Evolutionary conservation across 768 basidiomycete genomes (phyloP), one percentile per base, ranked within the genome.

Genomic region (Panaeolus papilionaceus): DNA sequence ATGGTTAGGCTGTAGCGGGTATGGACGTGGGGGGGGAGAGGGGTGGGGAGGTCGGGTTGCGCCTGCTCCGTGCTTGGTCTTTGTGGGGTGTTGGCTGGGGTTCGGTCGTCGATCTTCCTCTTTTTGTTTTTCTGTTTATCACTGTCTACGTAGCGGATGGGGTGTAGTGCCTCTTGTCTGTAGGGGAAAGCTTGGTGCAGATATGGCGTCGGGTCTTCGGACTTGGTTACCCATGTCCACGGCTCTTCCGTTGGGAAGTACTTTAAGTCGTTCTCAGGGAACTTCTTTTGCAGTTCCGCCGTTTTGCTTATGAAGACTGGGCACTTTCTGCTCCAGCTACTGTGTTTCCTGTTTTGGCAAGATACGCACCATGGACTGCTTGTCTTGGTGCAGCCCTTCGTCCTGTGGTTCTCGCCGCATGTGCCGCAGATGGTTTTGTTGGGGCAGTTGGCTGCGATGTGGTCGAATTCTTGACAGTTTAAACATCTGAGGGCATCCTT

Each of bases 191-290:
- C n/a, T n/a, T 6, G 40, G 10, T 11, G 39, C 3, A 14, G 2
- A 11, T 26, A 3, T 2, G 3, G 12, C 2, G n/a, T 12, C 18
- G 49, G 40, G 3, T 66, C 62, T 20, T 11, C 4, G 23, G 45
- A 20, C n/a, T 65, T 51, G 1, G 18, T 9, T 26, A 9, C 40
- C 64, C 64, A 65, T 4, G 64, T 65, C 64, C 64, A 65, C 3
- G 47, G 37, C 44, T 65, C 51, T 10, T 38, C 14, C 16, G 49
- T 65, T 20, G 64, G 64, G 49, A 65, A 58, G 64, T 39, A 65
- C 7, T 16, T 20, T 2, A 58, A 38, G 26, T 18, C 33, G 38
- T 65, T 58, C 5, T 65, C 64, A 0, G 47, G 64, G 51, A 39
- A 28, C 6, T 39, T 51, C 8, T 42, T 38, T 18, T 40, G 20